Conservation (phyloP, 2,329 filamentous ascomycete genomes). For the Berkeleyomyces rouxiae region DNA sequence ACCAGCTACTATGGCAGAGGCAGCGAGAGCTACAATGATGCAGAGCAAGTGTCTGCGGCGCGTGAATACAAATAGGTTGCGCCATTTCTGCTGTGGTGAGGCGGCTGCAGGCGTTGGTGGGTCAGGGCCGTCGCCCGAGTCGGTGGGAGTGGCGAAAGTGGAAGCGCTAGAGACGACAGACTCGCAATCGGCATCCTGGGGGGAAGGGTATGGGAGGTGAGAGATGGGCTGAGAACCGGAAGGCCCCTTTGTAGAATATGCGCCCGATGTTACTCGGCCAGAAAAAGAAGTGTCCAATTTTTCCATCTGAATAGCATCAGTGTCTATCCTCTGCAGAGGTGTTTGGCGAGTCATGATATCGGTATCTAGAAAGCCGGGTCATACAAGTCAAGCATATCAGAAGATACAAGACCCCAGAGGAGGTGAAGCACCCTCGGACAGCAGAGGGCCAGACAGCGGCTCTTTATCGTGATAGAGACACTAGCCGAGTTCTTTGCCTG, state of each 20-base stretch:
- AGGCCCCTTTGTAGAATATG: neutral
- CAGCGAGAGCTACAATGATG: slow-evolving; percentile 36
- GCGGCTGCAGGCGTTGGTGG: neutral
- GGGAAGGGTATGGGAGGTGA: neutral
- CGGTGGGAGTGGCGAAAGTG: too few species aligned
- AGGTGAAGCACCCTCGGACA: neutral
- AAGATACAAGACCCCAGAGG: neutral
- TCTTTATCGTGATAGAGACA: neutral
- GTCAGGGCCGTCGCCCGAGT: neutral
- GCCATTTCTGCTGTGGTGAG: slow-evolving; percentile 18
- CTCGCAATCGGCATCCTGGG: too few species aligned
- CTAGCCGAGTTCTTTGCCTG: neutral
- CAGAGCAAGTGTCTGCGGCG: slow-evolving; percentile 39
- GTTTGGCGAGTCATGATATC: neutral
- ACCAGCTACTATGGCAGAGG: slow-evolving; percentile 42
- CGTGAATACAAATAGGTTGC: slow-evolving; percentile 55
- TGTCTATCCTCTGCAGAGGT: neutral
- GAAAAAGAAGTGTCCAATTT: neutral
- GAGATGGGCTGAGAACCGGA: neutral
- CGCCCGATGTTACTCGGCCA: neutral
- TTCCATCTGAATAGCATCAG: neutral
- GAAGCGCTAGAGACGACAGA: too few species aligned
- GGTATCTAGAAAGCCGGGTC: neutral
- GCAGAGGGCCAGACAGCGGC: neutral
- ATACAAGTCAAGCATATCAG: neutral